Conservation (phyloP, 768 basidiomycete genomes). For the Hericium erinaceus region DNA sequence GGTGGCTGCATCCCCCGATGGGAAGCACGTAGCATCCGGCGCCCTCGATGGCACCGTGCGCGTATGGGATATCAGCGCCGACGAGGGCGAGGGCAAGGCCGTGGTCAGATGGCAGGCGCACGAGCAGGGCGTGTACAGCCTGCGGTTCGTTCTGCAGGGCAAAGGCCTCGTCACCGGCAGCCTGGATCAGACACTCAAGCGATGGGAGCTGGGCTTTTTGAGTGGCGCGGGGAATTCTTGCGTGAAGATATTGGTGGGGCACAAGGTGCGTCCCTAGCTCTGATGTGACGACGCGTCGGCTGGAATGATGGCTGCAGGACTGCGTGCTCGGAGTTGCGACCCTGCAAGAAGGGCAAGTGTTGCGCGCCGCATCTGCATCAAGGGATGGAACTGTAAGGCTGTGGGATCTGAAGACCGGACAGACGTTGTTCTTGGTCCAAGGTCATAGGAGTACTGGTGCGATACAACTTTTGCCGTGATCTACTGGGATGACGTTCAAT, state of each 20-base stretch:
- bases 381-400: not conserved
- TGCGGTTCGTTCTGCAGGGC: constrained; percentile 33
- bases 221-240: not conserved
- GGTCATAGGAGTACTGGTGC: constrained; percentile 3
- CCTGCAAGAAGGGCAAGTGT: not conserved
- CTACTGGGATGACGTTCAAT: not conserved
- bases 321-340: not conserved
- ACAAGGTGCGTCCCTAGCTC: constrained; percentile 5
- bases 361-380: not conserved
- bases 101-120: constrained; percentile 33
- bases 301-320: not conserved
- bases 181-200: constrained; percentile 35
- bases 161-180: constrained; percentile 32
- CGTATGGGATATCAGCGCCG: constrained; percentile 38
- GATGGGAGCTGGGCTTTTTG: constrained; percentile 32
- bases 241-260: constrained; percentile 21
- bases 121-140: constrained; percentile 36
- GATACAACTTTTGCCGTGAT: not conserved
- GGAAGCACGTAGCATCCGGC: constrained; percentile 41
- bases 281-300: constrained; percentile 6
- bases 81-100: constrained; percentile 19
- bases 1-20: constrained; percentile 9
- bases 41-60: constrained; percentile 43
- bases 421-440: not conserved
- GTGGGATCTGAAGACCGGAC: constrained; percentile 6